Evolutionary conservation across 805 yeast genomes (phyloP).

Genomic region (Peterozyma xylosa): DNA sequence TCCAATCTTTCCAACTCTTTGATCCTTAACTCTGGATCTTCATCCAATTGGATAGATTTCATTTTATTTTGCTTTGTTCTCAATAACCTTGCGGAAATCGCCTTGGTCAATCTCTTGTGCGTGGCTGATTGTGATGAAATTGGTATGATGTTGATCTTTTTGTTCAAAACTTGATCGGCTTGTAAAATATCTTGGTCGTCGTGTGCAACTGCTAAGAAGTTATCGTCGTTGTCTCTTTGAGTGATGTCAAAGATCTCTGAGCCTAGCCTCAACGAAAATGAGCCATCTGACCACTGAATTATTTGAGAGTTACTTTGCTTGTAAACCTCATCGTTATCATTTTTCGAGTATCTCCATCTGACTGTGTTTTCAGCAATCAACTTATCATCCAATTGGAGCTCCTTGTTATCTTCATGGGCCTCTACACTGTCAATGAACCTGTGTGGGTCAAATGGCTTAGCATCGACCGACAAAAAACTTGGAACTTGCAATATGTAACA

Average conservation of each 20-base stretch:
- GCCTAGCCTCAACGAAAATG: slow-evolving; percentile 79
- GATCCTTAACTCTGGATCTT: slow-evolving; percentile 67
- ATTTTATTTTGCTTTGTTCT: slow-evolving; percentile 36
- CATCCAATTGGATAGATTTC: slow-evolving; percentile 41
- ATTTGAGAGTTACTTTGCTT: slow-evolving; percentile 88
- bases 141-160: slow-evolving; percentile 73
- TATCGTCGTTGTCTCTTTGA: slow-evolving; percentile 57
- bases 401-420: slow-evolving; percentile 31
- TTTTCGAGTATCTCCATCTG: slow-evolving; percentile 88
- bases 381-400: slow-evolving; percentile 52
- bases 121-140: slow-evolving; percentile 84
- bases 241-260: slow-evolving; percentile 78
- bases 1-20: slow-evolving; percentile 61
- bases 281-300: slow-evolving; percentile 92
- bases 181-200: slow-evolving; percentile 66
- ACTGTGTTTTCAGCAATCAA: slow-evolving; percentile 76
- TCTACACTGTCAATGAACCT: slow-evolving; percentile 31
- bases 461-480: slow-evolving; percentile 72
- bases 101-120: slow-evolving; percentile 71
- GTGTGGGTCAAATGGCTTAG: slow-evolving; percentile 78
- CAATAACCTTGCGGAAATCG: slow-evolving; percentile 44
- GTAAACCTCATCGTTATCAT: slow-evolving; percentile 60
- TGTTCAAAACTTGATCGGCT: slow-evolving; percentile 56
- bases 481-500: slow-evolving; percentile 59
- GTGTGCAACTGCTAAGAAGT: slow-evolving; percentile 64